Percentiles rank a stretch among this genome's conserved stretches.
Conservation (phyloP, 1,139 yeast genomes). For the Suhomyces bolitotheri region DNA sequence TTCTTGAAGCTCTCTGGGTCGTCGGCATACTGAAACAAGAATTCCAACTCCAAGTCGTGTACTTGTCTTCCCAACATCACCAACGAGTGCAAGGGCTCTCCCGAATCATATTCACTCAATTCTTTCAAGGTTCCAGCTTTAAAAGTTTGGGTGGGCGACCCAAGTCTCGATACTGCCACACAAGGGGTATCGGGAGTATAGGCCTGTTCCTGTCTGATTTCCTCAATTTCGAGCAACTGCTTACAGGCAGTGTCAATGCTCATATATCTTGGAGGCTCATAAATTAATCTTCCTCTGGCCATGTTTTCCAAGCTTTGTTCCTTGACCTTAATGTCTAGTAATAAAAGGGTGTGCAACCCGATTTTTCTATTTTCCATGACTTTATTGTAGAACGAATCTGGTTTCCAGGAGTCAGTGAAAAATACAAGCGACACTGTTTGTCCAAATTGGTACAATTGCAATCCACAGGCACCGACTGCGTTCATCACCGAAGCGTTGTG, state of each 20-base stretch:
- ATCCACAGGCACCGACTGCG: conserved; percentile 97
- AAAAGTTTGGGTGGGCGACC: conserved; percentile 79
- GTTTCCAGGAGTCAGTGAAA: conserved; percentile 94
- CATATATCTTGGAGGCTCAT: conserved; percentile 98
- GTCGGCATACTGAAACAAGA: conserved; percentile 72
- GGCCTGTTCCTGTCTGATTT: conserved; percentile 66
- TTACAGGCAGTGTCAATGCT: conserved; percentile 83
- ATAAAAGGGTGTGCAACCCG: conserved; percentile 86
- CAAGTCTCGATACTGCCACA: conserved; percentile 88
- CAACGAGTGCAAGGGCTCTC: conserved; percentile 91
- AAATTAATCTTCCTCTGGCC: conserved; percentile 88
- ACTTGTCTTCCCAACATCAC: conserved; percentile 90
- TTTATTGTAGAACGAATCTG: conserved; percentile 91
- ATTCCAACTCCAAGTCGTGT: conserved; percentile 90
- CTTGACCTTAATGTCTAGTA: conserved; percentile 92
- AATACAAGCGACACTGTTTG: conserved; percentile 95
- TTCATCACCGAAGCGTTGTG: conserved; percentile 98
- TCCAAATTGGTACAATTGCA: conserved; percentile 92
- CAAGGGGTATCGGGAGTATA: conserved; percentile 89
- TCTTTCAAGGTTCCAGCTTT: conserved; percentile 82
- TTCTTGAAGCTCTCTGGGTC: conserved; percentile 60
- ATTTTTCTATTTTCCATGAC: conserved; percentile 83
- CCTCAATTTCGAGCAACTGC: conserved; percentile 87
- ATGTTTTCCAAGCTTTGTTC: conserved; percentile 94
- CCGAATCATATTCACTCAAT: conserved; percentile 79